Evolutionary conservation across 2,329 filamentous ascomycete genomes (phyloP).

Genomic region (Berkeleyomyces basicola): DNA sequence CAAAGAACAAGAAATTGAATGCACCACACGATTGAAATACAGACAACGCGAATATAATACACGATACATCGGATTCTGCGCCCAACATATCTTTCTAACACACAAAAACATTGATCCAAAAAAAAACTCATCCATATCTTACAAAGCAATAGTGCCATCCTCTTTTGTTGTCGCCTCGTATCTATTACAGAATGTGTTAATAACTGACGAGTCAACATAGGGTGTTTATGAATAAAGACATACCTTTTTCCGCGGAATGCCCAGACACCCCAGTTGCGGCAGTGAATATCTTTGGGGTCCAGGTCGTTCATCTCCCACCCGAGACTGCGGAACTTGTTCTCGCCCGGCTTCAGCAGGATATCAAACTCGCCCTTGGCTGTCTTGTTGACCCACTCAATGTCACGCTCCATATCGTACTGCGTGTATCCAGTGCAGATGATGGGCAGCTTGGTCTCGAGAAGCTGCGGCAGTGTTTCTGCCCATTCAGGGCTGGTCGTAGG

Average conservation of each 20-base stretch:
- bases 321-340: conserved; percentile 86
- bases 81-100: not conserved
- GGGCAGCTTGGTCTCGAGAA: conserved; percentile 89
- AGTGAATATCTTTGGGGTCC: conserved; percentile 84
- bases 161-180: conserved; percentile 48
- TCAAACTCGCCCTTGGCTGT: conserved; percentile 84
- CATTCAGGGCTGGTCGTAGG: conserved; percentile 88
- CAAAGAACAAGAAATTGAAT: not conserved
- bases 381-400: conserved; percentile 77
- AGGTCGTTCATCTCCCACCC: conserved; percentile 95
- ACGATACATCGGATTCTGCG: not conserved
- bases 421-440: conserved; percentile 94
- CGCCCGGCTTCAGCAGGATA: conserved; percentile 74
- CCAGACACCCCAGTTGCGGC: conserved; percentile 95
- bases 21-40: no score
- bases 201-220: not conserved
- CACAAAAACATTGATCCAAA: not conserved
- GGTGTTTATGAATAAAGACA: conserved; percentile 18
- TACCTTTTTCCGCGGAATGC: conserved; percentile 94
- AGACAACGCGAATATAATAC: not conserved
- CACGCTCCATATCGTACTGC: conserved; percentile 82
- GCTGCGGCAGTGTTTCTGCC: conserved; percentile 72
- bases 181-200: conserved; percentile 25
- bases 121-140: conserved; percentile 6
- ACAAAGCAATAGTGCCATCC: conserved; percentile 12